Percentiles rank a stretch among this genome's conserved stretches.
Evolutionary conservation across 208 protist genomes (phyloP).

Genomic region (Naegleria gruberi): DNA sequence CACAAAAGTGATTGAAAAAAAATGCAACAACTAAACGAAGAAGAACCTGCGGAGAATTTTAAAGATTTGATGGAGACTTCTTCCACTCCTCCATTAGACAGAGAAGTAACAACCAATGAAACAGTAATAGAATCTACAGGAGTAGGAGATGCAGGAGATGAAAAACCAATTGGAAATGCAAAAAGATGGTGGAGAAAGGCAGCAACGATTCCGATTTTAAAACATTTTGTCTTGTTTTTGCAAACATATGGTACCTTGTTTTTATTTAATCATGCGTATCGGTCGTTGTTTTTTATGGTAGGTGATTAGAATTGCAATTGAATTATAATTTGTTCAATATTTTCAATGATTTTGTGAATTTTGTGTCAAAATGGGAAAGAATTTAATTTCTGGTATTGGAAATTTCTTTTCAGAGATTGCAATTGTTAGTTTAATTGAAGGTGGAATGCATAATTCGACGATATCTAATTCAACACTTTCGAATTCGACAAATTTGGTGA

Average conservation of each 20-base stretch:
- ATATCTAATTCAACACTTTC: not conserved
- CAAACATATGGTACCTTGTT: not conserved
- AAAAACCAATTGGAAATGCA: too few species aligned
- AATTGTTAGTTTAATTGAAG: not conserved
- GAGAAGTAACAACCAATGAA: too few species aligned
- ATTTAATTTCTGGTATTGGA: not conserved
- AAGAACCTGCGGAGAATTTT: too few species aligned
- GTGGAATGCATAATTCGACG: not conserved
- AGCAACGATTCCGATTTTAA: not conserved
- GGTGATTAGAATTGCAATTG: not conserved
- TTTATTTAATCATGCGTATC: not conserved
- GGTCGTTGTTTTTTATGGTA: not conserved
- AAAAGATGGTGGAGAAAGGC: not conserved
- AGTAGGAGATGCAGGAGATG: too few species aligned
- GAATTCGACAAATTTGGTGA: not conserved
- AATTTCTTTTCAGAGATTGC: constrained; percentile 1
- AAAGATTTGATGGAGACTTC: too few species aligned
- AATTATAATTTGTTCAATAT: not conserved
- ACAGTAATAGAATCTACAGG: too few species aligned
- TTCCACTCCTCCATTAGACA: too few species aligned
- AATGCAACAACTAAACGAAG: too few species aligned
- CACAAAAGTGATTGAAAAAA: too few species aligned
- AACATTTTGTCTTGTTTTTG: not conserved
- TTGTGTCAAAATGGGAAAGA: not conserved
- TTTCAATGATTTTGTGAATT: not conserved